These are phyloP conservation scores for Boletus pseudopeckii DNA, from an alignment of 768 basidiomycete genomes.

Conservation along the genomic window DNA sequence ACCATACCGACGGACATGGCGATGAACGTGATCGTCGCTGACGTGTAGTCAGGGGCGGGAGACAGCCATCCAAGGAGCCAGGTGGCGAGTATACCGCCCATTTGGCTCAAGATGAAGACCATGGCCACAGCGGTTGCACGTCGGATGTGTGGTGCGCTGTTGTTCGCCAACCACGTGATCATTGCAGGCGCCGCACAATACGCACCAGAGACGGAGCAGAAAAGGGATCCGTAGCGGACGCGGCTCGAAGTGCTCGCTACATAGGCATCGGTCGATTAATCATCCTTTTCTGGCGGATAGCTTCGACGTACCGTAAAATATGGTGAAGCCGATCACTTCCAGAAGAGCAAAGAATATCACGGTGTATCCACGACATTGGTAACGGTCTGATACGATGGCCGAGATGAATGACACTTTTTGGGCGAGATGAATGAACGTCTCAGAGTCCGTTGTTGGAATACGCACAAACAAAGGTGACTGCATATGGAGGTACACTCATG, in stretches of 20 bases:
- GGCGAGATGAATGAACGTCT: background rate
- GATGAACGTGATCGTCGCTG: slow-evolving; percentile 40
- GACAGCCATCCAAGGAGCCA: slow-evolving; percentile 56
- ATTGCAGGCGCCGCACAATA: slow-evolving; percentile 13
- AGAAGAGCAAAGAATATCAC: too few relatives aligned
- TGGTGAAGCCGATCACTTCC: too few relatives aligned
- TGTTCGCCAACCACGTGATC: slow-evolving; percentile 42
- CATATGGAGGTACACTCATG: slow-evolving; percentile 53
- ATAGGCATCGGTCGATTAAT: too few relatives aligned
- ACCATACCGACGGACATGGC: slow-evolving; percentile 40
- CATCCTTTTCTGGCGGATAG: too few relatives aligned
- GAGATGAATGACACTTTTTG: slow-evolving; percentile 35
- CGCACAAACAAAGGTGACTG: slow-evolving; percentile 22
- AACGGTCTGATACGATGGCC: slow-evolving; percentile 34
- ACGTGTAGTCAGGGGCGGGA: slow-evolving; percentile 46
- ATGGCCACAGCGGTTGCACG: slow-evolving; percentile 59
- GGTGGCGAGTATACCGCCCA: slow-evolving; percentile 57
- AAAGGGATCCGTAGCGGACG: too few relatives aligned
- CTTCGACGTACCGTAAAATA: too few relatives aligned
- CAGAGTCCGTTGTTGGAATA: background rate
- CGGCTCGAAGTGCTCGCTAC: too few relatives aligned
- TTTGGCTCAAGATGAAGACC: slow-evolving; percentile 53
- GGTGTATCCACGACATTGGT: too few relatives aligned
- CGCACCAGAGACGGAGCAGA: slow-evolving; percentile 28
- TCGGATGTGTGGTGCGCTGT: slow-evolving; percentile 33